A percentile compares a stretch with the other conserved stretches of the same genome.
Evolutionary conservation across 148 eudicot genomes (phyloP).

Genomic region (Arbutus unedo): DNA sequence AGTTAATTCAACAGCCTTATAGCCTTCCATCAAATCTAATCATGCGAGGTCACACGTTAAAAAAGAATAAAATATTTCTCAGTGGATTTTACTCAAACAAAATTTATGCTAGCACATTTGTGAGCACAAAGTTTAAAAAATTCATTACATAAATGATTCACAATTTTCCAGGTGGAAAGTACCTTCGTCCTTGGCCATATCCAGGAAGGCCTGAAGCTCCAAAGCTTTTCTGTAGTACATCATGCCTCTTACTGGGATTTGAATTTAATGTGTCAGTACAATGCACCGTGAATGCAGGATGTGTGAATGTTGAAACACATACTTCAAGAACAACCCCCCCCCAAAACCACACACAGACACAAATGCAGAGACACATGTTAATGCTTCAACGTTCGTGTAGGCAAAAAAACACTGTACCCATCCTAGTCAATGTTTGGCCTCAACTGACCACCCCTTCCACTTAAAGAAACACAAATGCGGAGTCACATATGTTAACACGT

Average conservation of each 20-base stretch:
- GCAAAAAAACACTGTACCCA: background rate
- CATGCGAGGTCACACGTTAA: constrained; percentile 12
- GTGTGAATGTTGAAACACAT: background rate
- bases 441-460: background rate
- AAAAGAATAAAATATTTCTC: background rate
- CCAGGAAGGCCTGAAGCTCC: constrained; percentile 98
- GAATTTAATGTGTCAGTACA: constrained; percentile 19
- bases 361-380: background rate
- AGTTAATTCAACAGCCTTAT: constrained; percentile 84
- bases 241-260: constrained; percentile 88
- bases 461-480: no score
- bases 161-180: background rate
- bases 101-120: background rate
- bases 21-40: constrained; percentile 85
- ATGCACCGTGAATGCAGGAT: background rate
- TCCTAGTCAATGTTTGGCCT: background rate
- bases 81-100: background rate
- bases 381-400: background rate
- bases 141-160: background rate
- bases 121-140: background rate
- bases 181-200: constrained; percentile 96
- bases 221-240: constrained; percentile 97
- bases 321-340: background rate
- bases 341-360: background rate
- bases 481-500: background rate